Base-by-base conservation (phyloP, 257 asterid species). In the Plantago major region DNA sequence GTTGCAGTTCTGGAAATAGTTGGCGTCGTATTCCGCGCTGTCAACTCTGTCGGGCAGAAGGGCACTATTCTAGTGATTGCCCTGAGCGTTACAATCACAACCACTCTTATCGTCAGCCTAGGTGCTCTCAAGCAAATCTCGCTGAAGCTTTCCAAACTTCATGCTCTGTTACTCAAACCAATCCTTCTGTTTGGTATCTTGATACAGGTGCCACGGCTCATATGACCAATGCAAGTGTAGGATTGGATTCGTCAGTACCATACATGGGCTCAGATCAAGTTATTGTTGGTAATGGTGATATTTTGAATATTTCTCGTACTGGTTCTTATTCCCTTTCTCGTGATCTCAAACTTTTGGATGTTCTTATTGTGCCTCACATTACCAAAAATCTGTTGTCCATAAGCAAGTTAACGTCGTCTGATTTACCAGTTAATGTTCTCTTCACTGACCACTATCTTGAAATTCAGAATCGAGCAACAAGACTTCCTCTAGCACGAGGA, bases 351-450 rank as follows among this genome's bases (percentile, higher is more conserved):
- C 10, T 63, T 4, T 5, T 4, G 3, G 58, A 63, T 63, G 42
- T 63, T 9, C 8, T 63, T 1, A 59, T 50, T 9, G 60, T 63
- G 1, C 60, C 68, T 2, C 40, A 50, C 7, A 10, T 63, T 1
- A 63, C 68, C 0, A 63, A 63, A 8, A 63, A 49, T 0, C 2
- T 63, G 10, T 12, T 63, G 0, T 63, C 59, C 7, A 33, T 63
- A 14, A 63, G 49, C 19, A 49, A 40, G 0, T 11, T 63, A 4
- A 63, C n/a, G n/a, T n/a, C 68, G 4, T 5, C 14, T 40, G 51
- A 63, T 42, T 50, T n/a, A 33, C 60, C 42, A 0, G 40, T 50
- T 10, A 59, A 63, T 16, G 42, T 50, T 17, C 9, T 63, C 3
- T 63, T 63, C 13, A 47, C 50, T 63, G 26, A 63, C 16, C 11